phyloP scores from a whole-genome alignment of 192 early-diverging fungal genomes.

The Backusella australiensis region DNA sequence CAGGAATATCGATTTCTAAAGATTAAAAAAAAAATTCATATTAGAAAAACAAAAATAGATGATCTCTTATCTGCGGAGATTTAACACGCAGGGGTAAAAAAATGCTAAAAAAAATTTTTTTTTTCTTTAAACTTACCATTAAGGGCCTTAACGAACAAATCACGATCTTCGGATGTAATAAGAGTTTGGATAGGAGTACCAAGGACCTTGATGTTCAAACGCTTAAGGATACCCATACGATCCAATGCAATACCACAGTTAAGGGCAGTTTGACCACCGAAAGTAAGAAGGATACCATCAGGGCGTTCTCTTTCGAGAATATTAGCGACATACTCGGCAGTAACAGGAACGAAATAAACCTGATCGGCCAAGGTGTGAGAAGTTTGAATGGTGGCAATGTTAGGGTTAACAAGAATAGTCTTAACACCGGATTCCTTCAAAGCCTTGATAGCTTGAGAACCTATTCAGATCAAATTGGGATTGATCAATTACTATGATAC shows the following conservation, averaged over 20 bases:
- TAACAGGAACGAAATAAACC: slow-evolving; percentile 96
- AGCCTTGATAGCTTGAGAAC: slow-evolving; percentile 97
- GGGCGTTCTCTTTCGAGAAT: slow-evolving; percentile 93
- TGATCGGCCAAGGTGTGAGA: slow-evolving; percentile 88
- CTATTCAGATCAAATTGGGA: slow-evolving; percentile 38
- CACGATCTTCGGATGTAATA: slow-evolving; percentile 90
- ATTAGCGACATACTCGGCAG: slow-evolving; percentile 86
- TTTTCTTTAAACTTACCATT: slow-evolving; percentile 42
- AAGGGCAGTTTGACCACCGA: slow-evolving; percentile 95
- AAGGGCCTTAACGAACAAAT: slow-evolving; percentile 91
- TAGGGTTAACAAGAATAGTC: slow-evolving; percentile 98
- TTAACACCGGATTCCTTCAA: slow-evolving; percentile 87
- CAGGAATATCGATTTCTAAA: slow-evolving; percentile 78
- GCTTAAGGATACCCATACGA: slow-evolving; percentile 76
- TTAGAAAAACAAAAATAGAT: slow-evolving; percentile 6
- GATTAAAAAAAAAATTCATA: background rate
- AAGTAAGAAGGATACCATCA: slow-evolving; percentile 93
- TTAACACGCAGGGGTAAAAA: background rate
- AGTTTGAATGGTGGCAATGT: slow-evolving; percentile 99
- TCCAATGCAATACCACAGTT: slow-evolving; percentile 94
- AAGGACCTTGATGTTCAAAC: slow-evolving; percentile 85
- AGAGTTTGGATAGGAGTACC: slow-evolving; percentile 94
- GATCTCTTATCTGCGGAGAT: background rate
- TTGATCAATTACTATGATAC: background rate
- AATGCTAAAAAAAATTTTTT: background rate